Evolutionary conservation across 2,329 filamentous ascomycete genomes (phyloP), one percentile per base, ranked within the genome.

Genomic region (Talaromyces sp.): DNA sequence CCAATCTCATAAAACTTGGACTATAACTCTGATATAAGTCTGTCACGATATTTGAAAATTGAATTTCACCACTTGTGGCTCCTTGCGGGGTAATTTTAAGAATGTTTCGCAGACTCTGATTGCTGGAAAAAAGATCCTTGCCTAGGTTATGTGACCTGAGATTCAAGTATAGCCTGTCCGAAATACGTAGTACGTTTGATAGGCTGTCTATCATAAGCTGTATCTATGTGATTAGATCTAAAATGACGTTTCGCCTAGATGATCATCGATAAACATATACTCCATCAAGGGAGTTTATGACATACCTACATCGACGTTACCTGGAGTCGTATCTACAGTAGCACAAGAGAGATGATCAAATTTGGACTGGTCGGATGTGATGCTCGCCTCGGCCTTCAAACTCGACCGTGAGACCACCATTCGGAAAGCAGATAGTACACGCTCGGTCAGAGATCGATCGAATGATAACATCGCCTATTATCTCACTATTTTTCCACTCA

Each of bases 401-500:
- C 16, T 67, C 57, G 33, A 63, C 63, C 16, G 57, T 60, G 19
- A 62, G 59, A 16, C 65, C 70, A 63, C 67, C 52, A 24, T 68
- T 62, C 37, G 71, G 71, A 37, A 71, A 72, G 56, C 47, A 61
- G n/a, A 74, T 43, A 13, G 67, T 54, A n/a, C 61, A 22, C 62
- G 68, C 27, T 68, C 45, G 27, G 72, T 57, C 68, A 69, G 65
- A 61, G 24, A 52, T 61, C 10, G 43, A 61, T 35, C 59, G 47
- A 27, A 61, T 19, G 5, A 61, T n/a, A 37, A 61, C 59, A 16
- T 61, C 59, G 11, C 47, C 43, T 27, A 52, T 33, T 24, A 61
- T 37, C 1, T 39, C 8, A 1, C 65, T 59, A 19, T 72, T 59
- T 24, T 69, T 63, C 78, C 77, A 80, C 19, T 68, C 62, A 56